Evolutionary conservation across 2,329 filamentous ascomycete species (phyloP).

Genomic region (Raffaelea albimanens): DNA sequence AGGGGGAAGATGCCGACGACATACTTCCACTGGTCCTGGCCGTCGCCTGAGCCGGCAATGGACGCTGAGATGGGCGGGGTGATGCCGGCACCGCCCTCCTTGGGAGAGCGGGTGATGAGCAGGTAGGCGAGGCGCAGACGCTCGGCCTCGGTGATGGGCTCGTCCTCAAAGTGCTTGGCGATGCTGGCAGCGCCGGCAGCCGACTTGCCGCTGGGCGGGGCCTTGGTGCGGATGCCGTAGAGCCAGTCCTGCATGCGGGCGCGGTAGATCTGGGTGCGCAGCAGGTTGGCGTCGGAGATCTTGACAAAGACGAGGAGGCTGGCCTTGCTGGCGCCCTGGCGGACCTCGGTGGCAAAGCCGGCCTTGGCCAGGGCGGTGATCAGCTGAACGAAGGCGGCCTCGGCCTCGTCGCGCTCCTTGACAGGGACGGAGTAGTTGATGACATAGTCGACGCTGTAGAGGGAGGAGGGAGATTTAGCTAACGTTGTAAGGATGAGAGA

Average conservation of each 20-base stretch:
- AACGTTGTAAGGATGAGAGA: neutral
- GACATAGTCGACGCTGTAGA: slow-evolving; percentile 71
- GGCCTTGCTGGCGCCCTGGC: slow-evolving; percentile 58
- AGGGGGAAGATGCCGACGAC: slow-evolving; percentile 68
- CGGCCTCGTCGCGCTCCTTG: slow-evolving; percentile 44
- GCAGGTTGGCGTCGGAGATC: slow-evolving; percentile 63
- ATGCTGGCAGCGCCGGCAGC: neutral
- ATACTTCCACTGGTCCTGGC: slow-evolving; percentile 54
- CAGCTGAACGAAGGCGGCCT: slow-evolving; percentile 68
- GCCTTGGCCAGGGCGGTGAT: slow-evolving; percentile 65
- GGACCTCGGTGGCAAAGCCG: slow-evolving; percentile 81
- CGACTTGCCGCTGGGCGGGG: slow-evolving; percentile 44
- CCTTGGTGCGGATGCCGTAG: slow-evolving; percentile 69
- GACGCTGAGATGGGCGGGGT: slow-evolving; percentile 40
- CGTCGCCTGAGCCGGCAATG: neutral
- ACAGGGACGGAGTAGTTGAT: slow-evolving; percentile 67
- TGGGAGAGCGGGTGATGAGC: slow-evolving; percentile 63
- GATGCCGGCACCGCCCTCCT: slow-evolving; percentile 65
- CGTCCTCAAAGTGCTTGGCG: slow-evolving; percentile 44
- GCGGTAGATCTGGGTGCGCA: slow-evolving; percentile 74
- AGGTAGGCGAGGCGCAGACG: slow-evolving; percentile 80
- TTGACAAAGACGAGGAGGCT: slow-evolving; percentile 78
- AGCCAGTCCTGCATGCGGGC: slow-evolving; percentile 91
- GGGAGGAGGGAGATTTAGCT: neutral
- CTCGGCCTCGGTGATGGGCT: slow-evolving; percentile 82